phyloP scores from a whole-genome alignment of 1,284 basidiomycete genomes.

The Microbotryum lychnidis-dioicae region DNA sequence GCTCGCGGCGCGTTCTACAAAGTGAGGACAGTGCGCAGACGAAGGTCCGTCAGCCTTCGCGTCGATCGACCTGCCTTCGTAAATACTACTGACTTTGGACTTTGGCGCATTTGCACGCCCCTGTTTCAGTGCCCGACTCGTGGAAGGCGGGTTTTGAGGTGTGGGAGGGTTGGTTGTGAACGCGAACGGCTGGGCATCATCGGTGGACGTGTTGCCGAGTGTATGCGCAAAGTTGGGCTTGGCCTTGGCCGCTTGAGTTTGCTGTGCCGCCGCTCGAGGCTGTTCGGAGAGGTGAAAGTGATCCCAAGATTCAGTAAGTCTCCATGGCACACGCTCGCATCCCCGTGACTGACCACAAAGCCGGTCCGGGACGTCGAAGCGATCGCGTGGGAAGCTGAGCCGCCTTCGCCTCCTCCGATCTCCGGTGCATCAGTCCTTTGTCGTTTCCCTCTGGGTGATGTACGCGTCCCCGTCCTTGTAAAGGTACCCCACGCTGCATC shows the following conservation, averaged over 20 bases:
- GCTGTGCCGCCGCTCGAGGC: constrained; percentile 22
- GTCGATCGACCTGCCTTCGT: background rate
- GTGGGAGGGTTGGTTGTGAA: constrained; percentile 28
- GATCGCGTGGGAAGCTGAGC: no score
- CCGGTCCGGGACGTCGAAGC: no score
- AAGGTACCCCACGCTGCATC: no score
- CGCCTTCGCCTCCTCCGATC: no score
- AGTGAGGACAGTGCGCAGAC: background rate
- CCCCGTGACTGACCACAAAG: no score
- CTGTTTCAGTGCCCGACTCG: background rate
- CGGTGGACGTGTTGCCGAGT: constrained; percentile 9
- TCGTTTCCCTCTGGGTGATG: no score
- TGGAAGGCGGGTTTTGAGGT: constrained; percentile 3
- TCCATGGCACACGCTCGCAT: no score
- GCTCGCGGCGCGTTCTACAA: background rate
- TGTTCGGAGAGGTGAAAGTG: background rate
- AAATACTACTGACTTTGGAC: no score
- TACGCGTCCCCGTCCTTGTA: no score
- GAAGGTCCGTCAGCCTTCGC: background rate
- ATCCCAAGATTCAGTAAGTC: background rate
- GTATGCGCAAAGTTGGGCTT: constrained; percentile 10
- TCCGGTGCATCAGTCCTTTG: no score
- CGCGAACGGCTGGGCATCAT: constrained; percentile 14
- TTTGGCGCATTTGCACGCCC: no score
- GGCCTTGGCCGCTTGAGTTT: constrained; percentile 12